Base-by-base conservation (phyloP, 805 yeast species). In the Kazachstania martiniae region DNA sequence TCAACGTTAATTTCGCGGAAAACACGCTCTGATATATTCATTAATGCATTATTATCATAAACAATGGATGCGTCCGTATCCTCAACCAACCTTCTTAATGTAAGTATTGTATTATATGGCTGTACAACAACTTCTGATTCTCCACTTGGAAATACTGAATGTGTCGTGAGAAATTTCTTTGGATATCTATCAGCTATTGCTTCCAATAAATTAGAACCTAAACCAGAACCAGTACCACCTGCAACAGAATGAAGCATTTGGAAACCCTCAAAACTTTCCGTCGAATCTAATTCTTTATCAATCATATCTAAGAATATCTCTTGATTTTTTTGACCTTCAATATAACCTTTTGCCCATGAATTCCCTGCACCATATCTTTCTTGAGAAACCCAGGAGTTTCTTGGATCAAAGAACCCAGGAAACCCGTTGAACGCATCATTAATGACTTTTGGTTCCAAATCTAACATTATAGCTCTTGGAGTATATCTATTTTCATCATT, bases 141-240 rank as follows among this genome's bases (percentile, higher is more conserved):
- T 29, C 75, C 70, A 22, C 70, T 71, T 1, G 95, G 95, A 49
- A 91, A 87, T 2, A 91, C 80, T 29, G 91, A 82, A 46, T 80
- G 82, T 0, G 97, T 85, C 36, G 82, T 82, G 7, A 83, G 63
- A 31, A 91, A 58, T 49, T 86, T 89, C 54, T 87, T 87, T 32
- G 80, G 74, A 52, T 75, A 89, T 34, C 85, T 62, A 53, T 91
- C 98, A 35, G 74, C 72, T 35, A 93, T 56, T 12, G 74, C 63
- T 53, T 91, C 96, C 24, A 91, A 58, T 27, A 91, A 44, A 35
- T 71, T 70, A 0, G 94, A 82, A 1, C 98, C 98, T 23, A 86
- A 72, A 3, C 99, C 98, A 0, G 95, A 82, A 0, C 99, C 99
- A 0, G 98, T 91, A 25, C 99, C 99, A 23, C 99, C 99, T 0